Evolutionary conservation across 306 rosid genomes (phyloP).

Genomic region (Lathyrus aphaca): DNA sequence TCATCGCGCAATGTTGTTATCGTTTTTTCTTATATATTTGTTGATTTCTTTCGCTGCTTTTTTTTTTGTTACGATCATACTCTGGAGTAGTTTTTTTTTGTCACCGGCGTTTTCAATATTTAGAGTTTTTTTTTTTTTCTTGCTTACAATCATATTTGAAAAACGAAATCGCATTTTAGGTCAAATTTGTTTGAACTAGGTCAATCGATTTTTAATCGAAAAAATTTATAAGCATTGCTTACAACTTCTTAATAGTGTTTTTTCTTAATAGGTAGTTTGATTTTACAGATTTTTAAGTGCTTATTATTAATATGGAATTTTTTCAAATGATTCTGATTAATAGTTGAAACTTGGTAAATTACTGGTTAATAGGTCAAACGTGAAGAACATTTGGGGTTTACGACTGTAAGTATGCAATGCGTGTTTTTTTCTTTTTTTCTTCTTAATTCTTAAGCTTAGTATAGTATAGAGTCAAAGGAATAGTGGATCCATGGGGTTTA

Average conservation of each 20-base stretch:
- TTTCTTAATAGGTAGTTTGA: not conserved
- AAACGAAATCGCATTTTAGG: constrained; percentile 10
- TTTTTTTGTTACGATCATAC: constrained; percentile 14
- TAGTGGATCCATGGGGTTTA: constrained; percentile 40
- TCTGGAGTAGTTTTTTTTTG: not conserved
- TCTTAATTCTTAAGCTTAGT: constrained; percentile 37
- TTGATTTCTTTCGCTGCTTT: not conserved
- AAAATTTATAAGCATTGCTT: too few species aligned
- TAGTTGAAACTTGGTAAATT: constrained; percentile 27
- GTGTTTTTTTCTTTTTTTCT: constrained; percentile 22
- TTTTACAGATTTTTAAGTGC: not conserved
- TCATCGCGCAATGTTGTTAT: not conserved
- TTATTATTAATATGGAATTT: not conserved
- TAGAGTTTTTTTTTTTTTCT: not conserved
- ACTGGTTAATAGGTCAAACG: constrained; percentile 26
- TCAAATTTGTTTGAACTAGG: not conserved
- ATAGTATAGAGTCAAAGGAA: constrained; percentile 14
- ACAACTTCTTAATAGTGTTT: too few species aligned
- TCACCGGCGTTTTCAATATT: not conserved
- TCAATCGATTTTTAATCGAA: constrained; percentile 5
- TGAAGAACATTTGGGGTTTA: not conserved
- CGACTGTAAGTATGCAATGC: constrained; percentile 32
- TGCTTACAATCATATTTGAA: not conserved
- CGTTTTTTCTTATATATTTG: not conserved
- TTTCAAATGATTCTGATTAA: not conserved